phyloP scores from a whole-genome alignment of 2,329 filamentous ascomycete genomes.

The Sporothrix sp. region DNA sequence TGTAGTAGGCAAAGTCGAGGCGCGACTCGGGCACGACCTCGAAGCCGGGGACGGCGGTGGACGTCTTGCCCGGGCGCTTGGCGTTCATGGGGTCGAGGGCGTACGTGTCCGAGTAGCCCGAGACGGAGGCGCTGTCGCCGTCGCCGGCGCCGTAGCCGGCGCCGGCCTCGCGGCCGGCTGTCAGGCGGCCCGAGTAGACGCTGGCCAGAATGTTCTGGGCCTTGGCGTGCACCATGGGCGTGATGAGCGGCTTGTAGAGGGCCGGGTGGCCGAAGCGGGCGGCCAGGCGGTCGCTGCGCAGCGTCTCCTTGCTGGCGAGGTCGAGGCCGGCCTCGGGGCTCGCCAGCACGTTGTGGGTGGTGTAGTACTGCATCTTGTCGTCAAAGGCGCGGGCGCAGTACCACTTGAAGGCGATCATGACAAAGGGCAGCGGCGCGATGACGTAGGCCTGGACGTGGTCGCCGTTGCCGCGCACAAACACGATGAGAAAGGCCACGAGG shows the following conservation, averaged over 20 bases:
- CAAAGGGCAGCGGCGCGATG: constrained; percentile 63
- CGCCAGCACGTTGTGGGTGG: constrained; percentile 47
- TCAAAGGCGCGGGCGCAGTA: constrained; percentile 74
- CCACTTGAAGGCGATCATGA: constrained; percentile 76
- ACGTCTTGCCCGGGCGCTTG: constrained; percentile 39
- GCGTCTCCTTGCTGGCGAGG: constrained; percentile 39
- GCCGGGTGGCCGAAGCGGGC: constrained; percentile 84
- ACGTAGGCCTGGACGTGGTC: constrained; percentile 52
- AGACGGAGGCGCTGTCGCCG: constrained; percentile 47
- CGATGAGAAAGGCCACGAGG: constrained; percentile 64
- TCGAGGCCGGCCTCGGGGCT: constrained; percentile 35
- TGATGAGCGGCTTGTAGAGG: constrained; percentile 79
- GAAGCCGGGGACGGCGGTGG: constrained; percentile 54
- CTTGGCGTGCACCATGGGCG: constrained; percentile 90
- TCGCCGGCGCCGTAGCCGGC: constrained; percentile 48
- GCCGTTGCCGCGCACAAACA: constrained; percentile 59
- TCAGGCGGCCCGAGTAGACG: constrained; percentile 73
- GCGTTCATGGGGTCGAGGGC: constrained; percentile 71
- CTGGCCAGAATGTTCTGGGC: constrained; percentile 78
- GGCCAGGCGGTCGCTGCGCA: constrained; percentile 58
- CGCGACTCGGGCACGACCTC: constrained; percentile 81
- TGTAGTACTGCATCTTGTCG: constrained; percentile 69
- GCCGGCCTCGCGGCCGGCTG: constrained; percentile 53
- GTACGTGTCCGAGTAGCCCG: constrained; percentile 75
- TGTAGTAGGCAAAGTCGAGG: constrained; percentile 87